A percentile compares a stretch with the other conserved stretches of the same genome.
phyloP scores from a whole-genome alignment of 306 rosid genomes.

The Prunus dulcis region DNA sequence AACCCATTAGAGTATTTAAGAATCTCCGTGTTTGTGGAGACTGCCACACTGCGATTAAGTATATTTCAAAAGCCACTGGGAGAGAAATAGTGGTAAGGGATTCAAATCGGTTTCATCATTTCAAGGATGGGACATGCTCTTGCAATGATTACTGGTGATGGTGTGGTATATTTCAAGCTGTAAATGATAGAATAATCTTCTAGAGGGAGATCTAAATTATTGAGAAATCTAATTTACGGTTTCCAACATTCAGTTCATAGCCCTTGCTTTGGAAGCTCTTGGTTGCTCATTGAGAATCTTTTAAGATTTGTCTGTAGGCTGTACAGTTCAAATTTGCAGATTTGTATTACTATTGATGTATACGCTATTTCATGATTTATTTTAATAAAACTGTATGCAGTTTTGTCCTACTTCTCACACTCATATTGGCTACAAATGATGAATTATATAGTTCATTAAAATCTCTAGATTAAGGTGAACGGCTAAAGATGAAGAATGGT shows the following conservation, averaged over 20 bases:
- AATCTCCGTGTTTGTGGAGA: conserved; percentile 30
- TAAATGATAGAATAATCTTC: background rate
- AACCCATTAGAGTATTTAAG: conserved; percentile 19
- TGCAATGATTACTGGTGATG: conserved; percentile 29
- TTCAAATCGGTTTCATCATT: conserved; percentile 28
- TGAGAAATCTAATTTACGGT: background rate
- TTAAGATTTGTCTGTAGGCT: background rate
- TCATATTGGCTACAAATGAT: background rate
- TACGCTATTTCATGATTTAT: background rate
- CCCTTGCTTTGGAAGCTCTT: background rate
- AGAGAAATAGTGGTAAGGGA: conserved; percentile 33
- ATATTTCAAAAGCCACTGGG: conserved; percentile 17
- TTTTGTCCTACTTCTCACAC: background rate
- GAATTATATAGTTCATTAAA: background rate
- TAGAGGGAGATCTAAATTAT: background rate
- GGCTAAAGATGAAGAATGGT: no score
- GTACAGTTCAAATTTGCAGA: background rate
- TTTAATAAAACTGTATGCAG: conserved; percentile 2
- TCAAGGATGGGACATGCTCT: conserved; percentile 23
- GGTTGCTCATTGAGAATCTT: background rate
- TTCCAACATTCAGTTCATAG: background rate
- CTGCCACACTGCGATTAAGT: conserved; percentile 24
- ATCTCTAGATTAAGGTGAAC: no score
- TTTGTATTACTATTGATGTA: background rate
- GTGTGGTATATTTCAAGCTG: background rate